A percentile compares a stretch with the other conserved stretches of the same genome.
phyloP scores from a whole-genome alignment of 139 green algal genomes.

The Chlamydomonas sp. region DNA sequence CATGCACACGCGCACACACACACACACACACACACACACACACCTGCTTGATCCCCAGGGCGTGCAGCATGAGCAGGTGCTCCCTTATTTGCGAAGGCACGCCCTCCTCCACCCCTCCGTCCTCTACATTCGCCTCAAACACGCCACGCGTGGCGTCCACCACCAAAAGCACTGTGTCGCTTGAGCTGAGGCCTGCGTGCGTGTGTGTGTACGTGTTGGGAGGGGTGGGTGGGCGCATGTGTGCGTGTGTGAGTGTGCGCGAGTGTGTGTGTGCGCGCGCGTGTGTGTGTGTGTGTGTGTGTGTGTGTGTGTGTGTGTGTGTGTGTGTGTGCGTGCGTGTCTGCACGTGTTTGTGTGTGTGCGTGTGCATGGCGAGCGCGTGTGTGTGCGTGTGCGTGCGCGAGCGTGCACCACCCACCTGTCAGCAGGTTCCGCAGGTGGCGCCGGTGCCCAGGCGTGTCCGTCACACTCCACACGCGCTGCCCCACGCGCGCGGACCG shows the following conservation, averaged over 20 bases:
- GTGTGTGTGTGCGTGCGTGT: too few relatives aligned
- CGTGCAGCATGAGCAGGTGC: slow-evolving; percentile 3
- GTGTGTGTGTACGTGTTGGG: too few relatives aligned
- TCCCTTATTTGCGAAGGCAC: background rate
- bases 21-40: background rate
- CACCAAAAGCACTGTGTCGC: background rate
- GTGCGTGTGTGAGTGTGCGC: too few relatives aligned
- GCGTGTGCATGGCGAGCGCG: too few relatives aligned
- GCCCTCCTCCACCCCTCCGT: background rate
- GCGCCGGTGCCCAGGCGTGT: background rate
- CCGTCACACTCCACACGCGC: background rate
- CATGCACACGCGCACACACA: too few relatives aligned
- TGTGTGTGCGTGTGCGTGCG: too few relatives aligned
- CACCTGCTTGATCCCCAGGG: slow-evolving; percentile 4
- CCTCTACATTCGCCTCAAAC: slow-evolving; percentile 9
- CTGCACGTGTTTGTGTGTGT: too few relatives aligned
- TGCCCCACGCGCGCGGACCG: background rate
- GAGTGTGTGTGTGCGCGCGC: too few relatives aligned
- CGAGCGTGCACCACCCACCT: slow-evolving; percentile 1
- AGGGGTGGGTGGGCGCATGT: too few relatives aligned
- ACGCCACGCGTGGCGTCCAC: slow-evolving; percentile 3
- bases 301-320: too few relatives aligned
- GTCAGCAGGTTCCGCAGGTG: background rate
- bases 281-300: too few relatives aligned
- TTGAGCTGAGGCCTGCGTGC: background rate